A percentile compares a stretch with the other conserved stretches of the same genome.
These are phyloP conservation scores for Botrytis medusae DNA, from an alignment of 2,329 filamentous ascomycete species.

Conservation along the genomic window DNA sequence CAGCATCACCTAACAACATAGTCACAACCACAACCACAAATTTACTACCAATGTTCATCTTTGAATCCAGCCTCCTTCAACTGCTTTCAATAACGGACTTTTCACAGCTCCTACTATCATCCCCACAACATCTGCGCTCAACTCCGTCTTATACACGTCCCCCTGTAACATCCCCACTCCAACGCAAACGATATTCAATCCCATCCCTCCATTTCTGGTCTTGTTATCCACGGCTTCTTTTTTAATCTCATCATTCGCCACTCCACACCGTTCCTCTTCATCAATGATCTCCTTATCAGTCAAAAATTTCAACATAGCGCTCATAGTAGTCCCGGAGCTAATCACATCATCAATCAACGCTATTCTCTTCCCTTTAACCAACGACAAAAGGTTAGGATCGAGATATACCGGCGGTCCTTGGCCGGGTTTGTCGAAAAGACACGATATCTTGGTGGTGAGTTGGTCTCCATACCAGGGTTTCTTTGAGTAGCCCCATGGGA, in stretches of 20 bases:
- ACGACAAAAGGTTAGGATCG: constrained; percentile 8
- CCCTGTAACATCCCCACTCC: constrained; percentile 9
- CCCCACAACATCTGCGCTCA: not conserved
- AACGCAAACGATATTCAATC: constrained; percentile 6
- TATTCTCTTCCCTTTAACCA: constrained; percentile 5
- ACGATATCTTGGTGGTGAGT: not conserved
- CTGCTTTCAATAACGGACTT: not conserved
- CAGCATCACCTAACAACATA: not conserved
- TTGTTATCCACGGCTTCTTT: not conserved
- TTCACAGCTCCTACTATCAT: not conserved
- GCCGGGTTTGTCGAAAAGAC: not conserved
- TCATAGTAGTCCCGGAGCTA: constrained; percentile 3
- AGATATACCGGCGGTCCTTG: not conserved
- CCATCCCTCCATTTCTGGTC: not conserved
- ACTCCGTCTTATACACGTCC: not conserved
- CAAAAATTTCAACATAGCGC: constrained; percentile 3
- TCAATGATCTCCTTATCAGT: not conserved
- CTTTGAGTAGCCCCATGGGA: constrained; percentile 1
- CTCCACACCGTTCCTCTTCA: no score
- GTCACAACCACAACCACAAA: not conserved
- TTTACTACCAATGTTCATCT: not conserved
- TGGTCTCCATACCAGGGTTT: constrained; percentile 6
- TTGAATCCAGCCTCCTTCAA: not conserved
- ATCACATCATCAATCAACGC: constrained; percentile 15
- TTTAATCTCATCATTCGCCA: no score